phyloP scores from a whole-genome alignment of 1,284 basidiomycete genomes.

The Malassezia psittaci region DNA sequence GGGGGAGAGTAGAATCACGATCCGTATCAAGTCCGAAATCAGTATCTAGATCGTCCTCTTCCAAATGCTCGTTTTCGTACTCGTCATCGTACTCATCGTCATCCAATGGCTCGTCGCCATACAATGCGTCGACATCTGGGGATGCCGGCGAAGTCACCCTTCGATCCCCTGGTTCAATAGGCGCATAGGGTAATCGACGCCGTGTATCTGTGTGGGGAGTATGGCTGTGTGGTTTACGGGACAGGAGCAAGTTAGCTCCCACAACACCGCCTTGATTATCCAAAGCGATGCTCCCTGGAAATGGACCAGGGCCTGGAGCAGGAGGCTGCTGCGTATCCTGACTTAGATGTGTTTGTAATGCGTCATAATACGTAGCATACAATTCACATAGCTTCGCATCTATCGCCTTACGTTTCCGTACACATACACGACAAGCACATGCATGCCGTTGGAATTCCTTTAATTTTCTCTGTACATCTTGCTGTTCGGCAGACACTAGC shows the following conservation, averaged over 20 bases:
- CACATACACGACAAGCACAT: conserved; percentile 91
- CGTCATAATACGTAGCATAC: conserved; percentile 99
- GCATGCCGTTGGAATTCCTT: conserved; percentile 96
- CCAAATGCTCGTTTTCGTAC: conserved; percentile 56
- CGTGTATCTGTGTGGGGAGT: conserved; percentile 9
- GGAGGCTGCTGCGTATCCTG: conserved; percentile 61
- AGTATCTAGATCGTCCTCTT: conserved; percentile 40
- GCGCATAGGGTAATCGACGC: not conserved
- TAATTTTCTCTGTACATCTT: conserved; percentile 93
- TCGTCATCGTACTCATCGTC: conserved; percentile 50
- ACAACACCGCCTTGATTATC: conserved; percentile 73
- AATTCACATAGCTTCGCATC: conserved; percentile 98
- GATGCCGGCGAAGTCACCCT: not conserved
- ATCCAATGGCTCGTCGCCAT: conserved; percentile 38
- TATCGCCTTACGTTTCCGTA: conserved; percentile 90
- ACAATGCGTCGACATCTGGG: conserved; percentile 6
- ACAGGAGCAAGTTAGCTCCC: conserved; percentile 55
- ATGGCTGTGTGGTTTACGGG: conserved; percentile 17
- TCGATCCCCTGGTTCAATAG: not conserved
- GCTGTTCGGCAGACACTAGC: conserved; percentile 91
- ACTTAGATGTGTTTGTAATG: conserved; percentile 95
- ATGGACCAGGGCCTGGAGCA: conserved; percentile 85
- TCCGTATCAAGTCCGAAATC: conserved; percentile 40
- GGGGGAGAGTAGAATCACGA: not conserved
- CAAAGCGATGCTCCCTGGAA: conserved; percentile 91